A percentile compares a stretch with the other conserved stretches of the same genome.
phyloP scores from a whole-genome alignment of 805 yeast genomes.

The Metschnikowia amazonensis region DNA sequence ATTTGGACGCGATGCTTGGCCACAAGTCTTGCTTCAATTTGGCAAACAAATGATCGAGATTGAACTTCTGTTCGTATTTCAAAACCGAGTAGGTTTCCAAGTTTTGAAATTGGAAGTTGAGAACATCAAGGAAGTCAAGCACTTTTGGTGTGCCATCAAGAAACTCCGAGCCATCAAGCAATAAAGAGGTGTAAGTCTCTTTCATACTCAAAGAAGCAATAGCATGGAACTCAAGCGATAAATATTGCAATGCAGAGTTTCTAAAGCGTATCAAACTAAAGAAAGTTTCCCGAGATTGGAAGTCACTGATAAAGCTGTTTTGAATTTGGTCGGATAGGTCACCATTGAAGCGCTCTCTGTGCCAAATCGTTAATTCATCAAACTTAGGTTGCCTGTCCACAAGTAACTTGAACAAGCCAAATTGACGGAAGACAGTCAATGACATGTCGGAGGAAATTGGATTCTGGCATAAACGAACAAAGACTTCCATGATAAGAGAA shows the following conservation, averaged over 20 bases:
- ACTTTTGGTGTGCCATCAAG: constrained; percentile 63
- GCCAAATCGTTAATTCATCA: constrained; percentile 54
- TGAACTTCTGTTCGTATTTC: constrained; percentile 24
- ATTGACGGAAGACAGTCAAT: constrained; percentile 50
- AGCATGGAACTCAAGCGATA: constrained; percentile 71
- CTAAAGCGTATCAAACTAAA: constrained; percentile 60
- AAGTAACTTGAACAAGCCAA: constrained; percentile 47
- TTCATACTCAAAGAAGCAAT: constrained; percentile 47
- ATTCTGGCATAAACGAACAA: constrained; percentile 59
- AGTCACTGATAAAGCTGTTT: constrained; percentile 34
- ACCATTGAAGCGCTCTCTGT: constrained; percentile 40
- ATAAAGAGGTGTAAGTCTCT: constrained; percentile 46
- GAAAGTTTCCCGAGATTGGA: constrained; percentile 47
- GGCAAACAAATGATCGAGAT: constrained; percentile 28
- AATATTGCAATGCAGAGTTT: constrained; percentile 55
- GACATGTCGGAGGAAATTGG: constrained; percentile 50
- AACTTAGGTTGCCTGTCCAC: constrained; percentile 53
- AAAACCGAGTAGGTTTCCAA: constrained; percentile 41
- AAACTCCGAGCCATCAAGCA: constrained; percentile 50
- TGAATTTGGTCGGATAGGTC: constrained; percentile 27
- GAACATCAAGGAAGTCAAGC: constrained; percentile 60
- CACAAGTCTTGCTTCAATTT: constrained; percentile 8
- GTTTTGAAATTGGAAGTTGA: constrained; percentile 52
- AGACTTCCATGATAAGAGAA: constrained; percentile 53
- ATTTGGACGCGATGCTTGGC: constrained; percentile 4